These are phyloP conservation scores for Leccinum pachyderme DNA, from an alignment of 1,284 basidiomycete genomes.

Conservation along the genomic window DNA sequence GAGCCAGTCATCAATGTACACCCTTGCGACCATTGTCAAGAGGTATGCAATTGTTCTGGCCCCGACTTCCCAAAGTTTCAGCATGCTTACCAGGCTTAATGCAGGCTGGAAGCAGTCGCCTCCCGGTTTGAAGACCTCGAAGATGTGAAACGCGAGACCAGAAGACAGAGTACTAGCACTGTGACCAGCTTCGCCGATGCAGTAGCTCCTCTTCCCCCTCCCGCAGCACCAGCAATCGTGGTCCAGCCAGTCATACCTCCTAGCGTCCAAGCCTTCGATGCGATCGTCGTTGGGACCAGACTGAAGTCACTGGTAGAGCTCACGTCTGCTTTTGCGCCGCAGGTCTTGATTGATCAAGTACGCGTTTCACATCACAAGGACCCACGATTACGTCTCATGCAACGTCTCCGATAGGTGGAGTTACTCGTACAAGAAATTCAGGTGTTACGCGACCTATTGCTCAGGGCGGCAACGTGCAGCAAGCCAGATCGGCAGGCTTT, in stretches of 20 bases:
- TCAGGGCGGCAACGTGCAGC: slow-evolving; percentile 69
- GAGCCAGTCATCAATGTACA: slow-evolving; percentile 53
- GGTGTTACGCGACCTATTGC: slow-evolving; percentile 69
- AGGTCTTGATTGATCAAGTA: slow-evolving; percentile 76
- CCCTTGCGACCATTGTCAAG: slow-evolving; percentile 78
- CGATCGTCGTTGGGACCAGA: slow-evolving; percentile 68
- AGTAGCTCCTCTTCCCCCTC: slow-evolving; percentile 39
- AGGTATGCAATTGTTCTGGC: slow-evolving; percentile 49
- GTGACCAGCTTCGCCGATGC: slow-evolving; percentile 34
- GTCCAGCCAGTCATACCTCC: slow-evolving; percentile 47
- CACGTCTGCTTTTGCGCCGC: slow-evolving; percentile 72
- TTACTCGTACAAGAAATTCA: slow-evolving; percentile 70
- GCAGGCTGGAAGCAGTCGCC: slow-evolving; percentile 87
- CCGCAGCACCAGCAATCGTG: slow-evolving; percentile 37
- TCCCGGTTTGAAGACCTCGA: slow-evolving; percentile 92
- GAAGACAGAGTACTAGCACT: slow-evolving; percentile 27
- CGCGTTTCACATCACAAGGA: slow-evolving; percentile 29
- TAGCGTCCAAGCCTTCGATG: slow-evolving; percentile 74
- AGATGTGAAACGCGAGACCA: slow-evolving; percentile 39
- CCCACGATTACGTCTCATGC: slow-evolving; percentile 6
- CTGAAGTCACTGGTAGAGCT: slow-evolving; percentile 74
- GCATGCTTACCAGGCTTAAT: slow-evolving; percentile 5
- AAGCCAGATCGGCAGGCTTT: slow-evolving; percentile 74
- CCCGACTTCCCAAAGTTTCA: background rate
- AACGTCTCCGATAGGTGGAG: slow-evolving; percentile 49